Evolutionary conservation across 495 filamentous ascomycete genomes (phyloP).

Genomic region (Thermothielavioides terrestris): DNA sequence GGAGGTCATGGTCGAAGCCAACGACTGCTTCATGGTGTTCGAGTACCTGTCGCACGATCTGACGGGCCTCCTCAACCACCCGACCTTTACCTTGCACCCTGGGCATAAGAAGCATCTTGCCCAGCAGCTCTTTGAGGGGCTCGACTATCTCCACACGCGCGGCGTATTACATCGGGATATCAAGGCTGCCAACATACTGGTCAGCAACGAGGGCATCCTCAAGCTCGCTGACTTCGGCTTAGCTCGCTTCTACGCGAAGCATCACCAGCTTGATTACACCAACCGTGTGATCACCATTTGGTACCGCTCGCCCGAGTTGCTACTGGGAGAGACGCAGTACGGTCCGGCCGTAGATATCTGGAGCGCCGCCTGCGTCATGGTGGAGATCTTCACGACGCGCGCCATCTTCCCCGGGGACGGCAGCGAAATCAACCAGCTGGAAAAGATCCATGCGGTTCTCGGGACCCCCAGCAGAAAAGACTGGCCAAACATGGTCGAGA

Average conservation of each 20-base stretch:
- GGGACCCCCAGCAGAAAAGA: slow-evolving; percentile 77
- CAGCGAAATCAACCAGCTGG: slow-evolving; percentile 87
- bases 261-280: slow-evolving; percentile 88
- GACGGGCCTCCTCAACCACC: slow-evolving; percentile 73
- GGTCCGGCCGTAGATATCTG: slow-evolving; percentile 94
- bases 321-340: slow-evolving; percentile 91
- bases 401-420: slow-evolving; percentile 95
- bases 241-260: slow-evolving; percentile 94
- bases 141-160: slow-evolving; percentile 88
- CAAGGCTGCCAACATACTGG: slow-evolving; percentile 89
- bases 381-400: slow-evolving; percentile 92
- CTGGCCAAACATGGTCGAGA: slow-evolving; percentile 82
- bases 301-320: slow-evolving; percentile 89
- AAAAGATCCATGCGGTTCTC: slow-evolving; percentile 88
- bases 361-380: slow-evolving; percentile 93
- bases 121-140: slow-evolving; percentile 85
- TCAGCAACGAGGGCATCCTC: slow-evolving; percentile 77
- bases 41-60: slow-evolving; percentile 93
- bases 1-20: slow-evolving; percentile 97
- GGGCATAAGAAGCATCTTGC: slow-evolving; percentile 91
- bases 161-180: slow-evolving; percentile 95
- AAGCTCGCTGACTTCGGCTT: slow-evolving; percentile 97
- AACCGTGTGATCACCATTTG: slow-evolving; percentile 98
- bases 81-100: slow-evolving; percentile 75
- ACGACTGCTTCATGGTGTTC: slow-evolving; percentile 99